Evolutionary conservation across 2,329 filamentous ascomycete genomes (phyloP), one percentile per base, ranked within the genome.

Genomic region (Penicillium olsonii): DNA sequence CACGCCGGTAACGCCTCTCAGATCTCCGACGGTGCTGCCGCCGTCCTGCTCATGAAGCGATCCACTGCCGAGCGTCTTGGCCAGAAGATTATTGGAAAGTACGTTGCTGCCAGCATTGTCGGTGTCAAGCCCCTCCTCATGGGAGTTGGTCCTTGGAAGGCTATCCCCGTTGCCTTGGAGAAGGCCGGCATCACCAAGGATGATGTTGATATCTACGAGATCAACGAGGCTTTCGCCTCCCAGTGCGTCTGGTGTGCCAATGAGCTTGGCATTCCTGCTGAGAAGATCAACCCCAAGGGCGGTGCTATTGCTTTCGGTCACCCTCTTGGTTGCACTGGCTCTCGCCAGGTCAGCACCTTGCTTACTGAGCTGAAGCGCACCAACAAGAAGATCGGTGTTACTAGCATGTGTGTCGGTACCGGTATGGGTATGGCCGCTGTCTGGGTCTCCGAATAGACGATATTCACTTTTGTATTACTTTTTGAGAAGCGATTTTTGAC

Each of bases 371-470:
- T 97, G 62, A 87, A 84, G 80, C 80, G 92, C 68, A 94, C 84
- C 45, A 84, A 86, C 50, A 82, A 94, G 80, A 88, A 88, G 81
- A 77, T 97, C 54, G 94, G 94, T 43, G 84, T 96, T 35, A 96
- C 90, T 24, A 92, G 87, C 72, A 97, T 97, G 94, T 99, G 94
- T 70, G 77, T 97, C 42, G 94, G 92, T 43, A 97, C 92, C 2
- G 92, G 91, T 45, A 97, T 97, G 94, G 92, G 92, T 44, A 95
- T 96, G 90, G 92, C 91, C 49, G 90, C 92, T 53, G 87, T 96
- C 52, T 96, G 92, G 91, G 92, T 96, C 59, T 89, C 90, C 3
- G 92, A 96, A 79, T 95, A 90, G 68, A 66, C 26, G 42, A 22
- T 39, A 20, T 33, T n/a, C 29, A 20, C 40, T 38, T 46, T 52